phyloP scores from a whole-genome alignment of 179 eudicot species.

The Gypsophila paniculata region DNA sequence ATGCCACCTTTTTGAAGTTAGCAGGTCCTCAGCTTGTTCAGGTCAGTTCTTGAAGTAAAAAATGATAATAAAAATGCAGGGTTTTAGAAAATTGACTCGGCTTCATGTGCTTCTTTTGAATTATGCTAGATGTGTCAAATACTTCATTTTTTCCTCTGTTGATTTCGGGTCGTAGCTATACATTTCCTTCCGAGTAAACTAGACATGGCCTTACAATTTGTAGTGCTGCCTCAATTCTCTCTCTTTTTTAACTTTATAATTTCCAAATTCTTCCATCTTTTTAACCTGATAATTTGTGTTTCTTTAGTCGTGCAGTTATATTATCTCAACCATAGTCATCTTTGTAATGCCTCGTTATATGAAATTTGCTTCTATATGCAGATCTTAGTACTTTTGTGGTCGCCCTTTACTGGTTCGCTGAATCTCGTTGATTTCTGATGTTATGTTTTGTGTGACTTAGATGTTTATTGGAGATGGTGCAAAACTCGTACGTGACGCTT shows the following conservation, averaged over 20 bases:
- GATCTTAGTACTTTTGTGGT: too few relatives aligned
- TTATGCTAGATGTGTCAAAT: background rate
- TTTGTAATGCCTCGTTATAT: background rate
- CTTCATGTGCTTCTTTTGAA: background rate
- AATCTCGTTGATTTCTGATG: constrained; percentile 5
- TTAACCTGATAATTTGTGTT: background rate
- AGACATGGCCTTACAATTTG: background rate
- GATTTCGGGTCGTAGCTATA: too few relatives aligned
- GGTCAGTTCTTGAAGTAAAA: constrained; percentile 34
- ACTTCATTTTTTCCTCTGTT: too few relatives aligned
- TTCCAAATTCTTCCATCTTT: background rate
- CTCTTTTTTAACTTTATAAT: background rate
- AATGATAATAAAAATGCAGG: background rate
- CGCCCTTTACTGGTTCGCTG: too few relatives aligned
- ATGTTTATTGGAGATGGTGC: constrained; percentile 80
- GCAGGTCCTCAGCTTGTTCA: constrained; percentile 99
- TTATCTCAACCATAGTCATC: background rate
- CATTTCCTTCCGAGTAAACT: background rate
- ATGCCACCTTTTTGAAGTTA: constrained; percentile 91
- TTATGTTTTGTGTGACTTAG: constrained; percentile 31
- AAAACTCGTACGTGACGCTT: constrained; percentile 59
- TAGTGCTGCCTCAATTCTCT: background rate
- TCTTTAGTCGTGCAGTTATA: background rate
- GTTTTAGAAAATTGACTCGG: background rate
- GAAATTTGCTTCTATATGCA: background rate